These are phyloP conservation scores for Coemansia asiatica DNA, from an alignment of 192 early-diverging fungal species.

Conservation along the genomic window DNA sequence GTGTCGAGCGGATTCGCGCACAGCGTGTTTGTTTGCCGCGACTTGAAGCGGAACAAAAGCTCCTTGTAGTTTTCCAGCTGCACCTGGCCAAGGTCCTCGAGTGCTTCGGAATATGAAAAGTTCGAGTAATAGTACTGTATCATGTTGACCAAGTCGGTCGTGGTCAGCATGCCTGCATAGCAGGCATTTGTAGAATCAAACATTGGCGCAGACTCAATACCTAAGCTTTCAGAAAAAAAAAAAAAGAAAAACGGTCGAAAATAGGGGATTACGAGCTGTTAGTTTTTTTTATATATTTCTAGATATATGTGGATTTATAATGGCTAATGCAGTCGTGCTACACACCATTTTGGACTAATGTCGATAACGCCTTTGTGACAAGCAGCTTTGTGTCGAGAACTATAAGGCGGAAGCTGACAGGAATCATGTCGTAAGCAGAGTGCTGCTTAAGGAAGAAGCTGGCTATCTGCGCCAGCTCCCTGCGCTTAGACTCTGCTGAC, in stretches of 20 bases:
- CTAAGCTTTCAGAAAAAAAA: slow-evolving; percentile 40
- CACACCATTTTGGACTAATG: slow-evolving; percentile 89
- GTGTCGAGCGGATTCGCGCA: slow-evolving; percentile 83
- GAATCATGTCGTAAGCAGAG: slow-evolving; percentile 88
- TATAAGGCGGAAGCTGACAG: slow-evolving; percentile 85
- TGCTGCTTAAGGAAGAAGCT: slow-evolving; percentile 75
- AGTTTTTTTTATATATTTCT: too few species aligned
- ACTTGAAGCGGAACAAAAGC: slow-evolving; percentile 49
- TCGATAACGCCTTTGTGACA: slow-evolving; percentile 88
- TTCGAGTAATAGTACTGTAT: slow-evolving; percentile 90
- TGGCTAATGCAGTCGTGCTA: slow-evolving; percentile 35
- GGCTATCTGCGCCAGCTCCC: slow-evolving; percentile 51
- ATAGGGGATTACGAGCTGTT: too few species aligned
- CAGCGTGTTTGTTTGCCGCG: slow-evolving; percentile 58
- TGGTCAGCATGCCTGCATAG: slow-evolving; percentile 95
- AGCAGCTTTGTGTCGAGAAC: slow-evolving; percentile 88
- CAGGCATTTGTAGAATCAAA: slow-evolving; percentile 78
- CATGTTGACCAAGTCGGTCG: slow-evolving; percentile 92
- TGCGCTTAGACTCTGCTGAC: slow-evolving; percentile 34
- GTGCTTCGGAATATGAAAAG: slow-evolving; percentile 74
- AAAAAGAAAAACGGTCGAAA: not conserved
- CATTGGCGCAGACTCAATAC: slow-evolving; percentile 89
- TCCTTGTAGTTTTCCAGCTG: slow-evolving; percentile 56
- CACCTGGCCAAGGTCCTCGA: slow-evolving; percentile 80
- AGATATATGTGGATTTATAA: not conserved